These are phyloP conservation scores for Pseudogymnoascus sp. DNA, from an alignment of 2,329 filamentous ascomycete genomes.

Conservation along the genomic window DNA sequence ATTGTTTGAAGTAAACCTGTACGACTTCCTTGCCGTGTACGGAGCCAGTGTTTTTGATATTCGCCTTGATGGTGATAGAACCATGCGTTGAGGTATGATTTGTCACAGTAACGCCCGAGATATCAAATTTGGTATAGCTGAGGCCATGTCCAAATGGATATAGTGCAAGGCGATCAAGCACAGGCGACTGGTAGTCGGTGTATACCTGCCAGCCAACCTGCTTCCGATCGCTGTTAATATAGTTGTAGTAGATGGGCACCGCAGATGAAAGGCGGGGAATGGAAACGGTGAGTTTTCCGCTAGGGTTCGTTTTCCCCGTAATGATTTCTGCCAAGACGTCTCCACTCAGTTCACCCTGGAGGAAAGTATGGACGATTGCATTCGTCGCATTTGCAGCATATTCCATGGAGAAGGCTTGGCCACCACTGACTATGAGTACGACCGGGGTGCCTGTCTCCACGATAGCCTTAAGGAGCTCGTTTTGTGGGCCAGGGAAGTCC, in stretches of 20 bases:
- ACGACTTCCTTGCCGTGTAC: not conserved
- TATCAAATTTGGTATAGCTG: not conserved
- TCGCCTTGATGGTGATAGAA: not conserved
- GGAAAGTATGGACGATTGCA: not conserved
- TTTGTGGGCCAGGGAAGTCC: not conserved
- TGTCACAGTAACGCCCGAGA: not conserved
- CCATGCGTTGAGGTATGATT: not conserved
- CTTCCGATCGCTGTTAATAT: not conserved
- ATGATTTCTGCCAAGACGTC: not conserved
- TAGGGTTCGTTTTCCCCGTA: not conserved
- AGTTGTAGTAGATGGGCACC: not conserved
- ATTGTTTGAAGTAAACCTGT: not conserved
- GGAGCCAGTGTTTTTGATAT: not conserved
- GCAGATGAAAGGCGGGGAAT: not conserved
- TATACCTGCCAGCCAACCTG: not conserved
- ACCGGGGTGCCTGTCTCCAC: not conserved
- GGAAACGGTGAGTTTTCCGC: not conserved
- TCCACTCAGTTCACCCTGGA: not conserved
- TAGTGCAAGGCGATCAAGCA: not conserved
- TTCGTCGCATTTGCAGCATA: not conserved
- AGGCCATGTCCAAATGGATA: not conserved
- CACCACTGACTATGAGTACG: not conserved
- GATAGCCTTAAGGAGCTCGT: not conserved
- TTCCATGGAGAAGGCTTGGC: not conserved
- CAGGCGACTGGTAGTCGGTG: not conserved